Evolutionary conservation across 1,284 basidiomycete genomes (phyloP).

Genomic region (Grifola frondosa): DNA sequence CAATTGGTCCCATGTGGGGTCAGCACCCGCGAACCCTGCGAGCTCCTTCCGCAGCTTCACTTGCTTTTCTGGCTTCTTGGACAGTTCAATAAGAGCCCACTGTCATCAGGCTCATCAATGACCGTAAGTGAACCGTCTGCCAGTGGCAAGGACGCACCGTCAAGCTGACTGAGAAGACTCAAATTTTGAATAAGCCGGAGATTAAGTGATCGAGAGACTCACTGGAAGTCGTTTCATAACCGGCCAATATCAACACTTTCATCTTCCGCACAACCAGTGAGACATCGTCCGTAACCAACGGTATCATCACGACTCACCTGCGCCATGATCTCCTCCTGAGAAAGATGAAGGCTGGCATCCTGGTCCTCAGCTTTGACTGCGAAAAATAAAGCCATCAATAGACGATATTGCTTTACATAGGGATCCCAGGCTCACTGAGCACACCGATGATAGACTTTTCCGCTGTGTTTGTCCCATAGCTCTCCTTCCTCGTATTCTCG

Average conservation of each 20-base stretch:
- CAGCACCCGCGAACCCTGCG: constrained; percentile 20
- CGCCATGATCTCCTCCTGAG: constrained; percentile 66
- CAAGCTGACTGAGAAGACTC: constrained; percentile 17
- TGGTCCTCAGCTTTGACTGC: constrained; percentile 53
- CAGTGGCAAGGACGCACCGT: constrained; percentile 11
- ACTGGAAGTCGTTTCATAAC: constrained; percentile 46
- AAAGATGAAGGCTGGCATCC: constrained; percentile 46
- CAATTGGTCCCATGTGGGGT: constrained; percentile 37
- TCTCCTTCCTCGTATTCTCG: constrained; percentile 41
- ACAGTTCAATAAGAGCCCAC: constrained; percentile 36
- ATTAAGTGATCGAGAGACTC: constrained; percentile 10
- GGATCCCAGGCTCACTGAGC: constrained; percentile 40
- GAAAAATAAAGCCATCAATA: background rate
- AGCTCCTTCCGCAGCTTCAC: constrained; percentile 42
- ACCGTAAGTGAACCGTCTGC: background rate
- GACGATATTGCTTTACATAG: background rate
- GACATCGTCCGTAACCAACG: background rate
- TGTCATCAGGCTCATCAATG: background rate
- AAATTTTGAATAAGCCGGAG: background rate
- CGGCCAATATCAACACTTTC: constrained; percentile 39
- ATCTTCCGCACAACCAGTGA: constrained; percentile 23
- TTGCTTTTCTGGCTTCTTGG: constrained; percentile 35
- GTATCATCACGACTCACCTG: constrained; percentile 34
- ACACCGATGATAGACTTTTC: constrained; percentile 56
- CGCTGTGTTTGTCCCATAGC: constrained; percentile 32